phyloP scores from a whole-genome alignment of 2,329 filamentous ascomycete species.

The Fusarium albosuccineum region DNA sequence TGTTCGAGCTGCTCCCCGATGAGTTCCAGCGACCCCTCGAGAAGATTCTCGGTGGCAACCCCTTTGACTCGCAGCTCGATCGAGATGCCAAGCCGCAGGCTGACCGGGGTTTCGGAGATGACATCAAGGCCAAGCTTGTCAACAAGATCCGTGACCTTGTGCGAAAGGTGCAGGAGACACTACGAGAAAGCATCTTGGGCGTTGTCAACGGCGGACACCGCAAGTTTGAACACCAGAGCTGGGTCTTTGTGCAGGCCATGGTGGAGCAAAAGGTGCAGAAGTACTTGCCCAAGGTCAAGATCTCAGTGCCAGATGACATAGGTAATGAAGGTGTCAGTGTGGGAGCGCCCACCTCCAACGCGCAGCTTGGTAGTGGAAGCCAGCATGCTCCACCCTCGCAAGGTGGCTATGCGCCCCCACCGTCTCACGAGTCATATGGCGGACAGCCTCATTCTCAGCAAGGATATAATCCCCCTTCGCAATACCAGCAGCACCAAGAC shows the following conservation, averaged over 20 bases:
- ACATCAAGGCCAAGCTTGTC: constrained; percentile 59
- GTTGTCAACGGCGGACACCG: constrained; percentile 62
- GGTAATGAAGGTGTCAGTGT: constrained; percentile 61
- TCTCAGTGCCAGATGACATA: constrained; percentile 60
- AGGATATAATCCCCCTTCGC: constrained; percentile 42
- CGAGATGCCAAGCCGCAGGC: constrained; percentile 47
- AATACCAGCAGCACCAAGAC: constrained; percentile 35
- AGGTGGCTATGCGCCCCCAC: constrained; percentile 35
- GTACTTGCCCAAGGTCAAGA: constrained; percentile 61
- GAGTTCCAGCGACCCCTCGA: constrained; percentile 59
- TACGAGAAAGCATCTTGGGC: constrained; percentile 59
- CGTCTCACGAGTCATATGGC: constrained; percentile 22
- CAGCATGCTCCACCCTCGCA: constrained; percentile 43
- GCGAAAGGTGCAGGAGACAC: constrained; percentile 60
- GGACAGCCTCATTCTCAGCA: constrained; percentile 44
- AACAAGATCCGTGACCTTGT: constrained; percentile 59
- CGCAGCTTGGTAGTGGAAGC: constrained; percentile 51
- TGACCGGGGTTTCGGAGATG: constrained; percentile 57
- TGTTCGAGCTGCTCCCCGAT: constrained; percentile 60
- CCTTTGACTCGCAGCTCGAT: constrained; percentile 60
- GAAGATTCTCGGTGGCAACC: constrained; percentile 61
- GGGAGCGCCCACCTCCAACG: constrained; percentile 51
- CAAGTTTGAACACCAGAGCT: constrained; percentile 61
- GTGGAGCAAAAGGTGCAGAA: constrained; percentile 61
- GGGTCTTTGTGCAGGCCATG: constrained; percentile 61